phyloP scores from a whole-genome alignment of 106 monocot species.

The Dendrobium officinale region DNA sequence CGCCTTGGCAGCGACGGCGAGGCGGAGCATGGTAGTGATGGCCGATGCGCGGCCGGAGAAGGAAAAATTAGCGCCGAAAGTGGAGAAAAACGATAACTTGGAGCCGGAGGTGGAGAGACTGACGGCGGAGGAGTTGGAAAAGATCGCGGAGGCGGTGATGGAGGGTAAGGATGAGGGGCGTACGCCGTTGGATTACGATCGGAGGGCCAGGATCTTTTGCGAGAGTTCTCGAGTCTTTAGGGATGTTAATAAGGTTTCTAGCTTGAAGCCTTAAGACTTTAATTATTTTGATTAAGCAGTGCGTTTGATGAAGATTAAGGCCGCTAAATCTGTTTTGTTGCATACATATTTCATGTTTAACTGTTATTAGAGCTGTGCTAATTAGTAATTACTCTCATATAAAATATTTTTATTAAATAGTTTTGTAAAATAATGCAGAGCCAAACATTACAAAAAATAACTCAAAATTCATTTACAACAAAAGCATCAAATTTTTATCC shows the following conservation, averaged over 20 bases:
- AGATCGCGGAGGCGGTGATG: slow-evolving; percentile 41
- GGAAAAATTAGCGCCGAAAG: neutral
- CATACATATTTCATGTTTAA: too few species aligned
- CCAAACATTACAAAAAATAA: too few species aligned
- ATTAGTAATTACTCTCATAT: too few species aligned
- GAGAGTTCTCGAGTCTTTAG: slow-evolving; percentile 47
- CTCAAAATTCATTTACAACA: too few species aligned
- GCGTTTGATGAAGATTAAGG: neutral
- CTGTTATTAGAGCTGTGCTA: too few species aligned
- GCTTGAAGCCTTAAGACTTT: neutral
- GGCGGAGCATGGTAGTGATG: neutral
- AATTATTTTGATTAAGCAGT: neutral
- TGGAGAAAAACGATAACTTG: slow-evolving; percentile 3
- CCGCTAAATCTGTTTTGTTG: too few species aligned
- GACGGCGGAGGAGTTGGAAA: slow-evolving; percentile 35
- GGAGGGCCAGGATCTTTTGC: slow-evolving; percentile 51
- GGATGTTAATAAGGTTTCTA: neutral
- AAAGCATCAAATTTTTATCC: too few species aligned
- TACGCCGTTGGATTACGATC: slow-evolving; percentile 42
- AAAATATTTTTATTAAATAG: too few species aligned
- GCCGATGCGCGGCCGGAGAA: neutral
- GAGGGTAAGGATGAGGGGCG: slow-evolving; percentile 33
- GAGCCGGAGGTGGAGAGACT: slow-evolving; percentile 24
- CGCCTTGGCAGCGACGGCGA: neutral
- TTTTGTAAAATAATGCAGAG: too few species aligned